A percentile compares a stretch with the other conserved stretches of the same genome.
Conservation (phyloP, 2,329 filamentous ascomycete species). For the Kalmusia sp. region DNA sequence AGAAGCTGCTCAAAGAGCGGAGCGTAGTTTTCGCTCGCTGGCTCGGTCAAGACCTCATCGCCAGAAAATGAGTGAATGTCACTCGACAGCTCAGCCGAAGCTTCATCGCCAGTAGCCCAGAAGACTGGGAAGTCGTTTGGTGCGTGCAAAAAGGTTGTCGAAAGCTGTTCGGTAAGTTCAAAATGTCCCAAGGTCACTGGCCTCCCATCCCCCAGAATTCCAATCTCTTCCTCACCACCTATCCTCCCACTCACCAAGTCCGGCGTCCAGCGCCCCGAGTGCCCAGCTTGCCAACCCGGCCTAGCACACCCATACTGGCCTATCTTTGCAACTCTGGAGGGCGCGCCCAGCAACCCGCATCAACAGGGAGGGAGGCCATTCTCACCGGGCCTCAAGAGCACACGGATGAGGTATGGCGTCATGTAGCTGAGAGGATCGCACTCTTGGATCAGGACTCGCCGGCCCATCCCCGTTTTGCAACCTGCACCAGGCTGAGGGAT, state of each 20-base stretch:
- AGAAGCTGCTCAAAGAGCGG: constrained; percentile 4
- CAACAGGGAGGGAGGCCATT: constrained; percentile 3
- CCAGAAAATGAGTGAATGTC: not conserved
- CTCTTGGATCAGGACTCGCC: constrained; percentile 3
- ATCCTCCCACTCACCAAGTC: not conserved
- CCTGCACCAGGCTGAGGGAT: not conserved
- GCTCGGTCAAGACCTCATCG: constrained; percentile 2
- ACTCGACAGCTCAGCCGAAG: too few species aligned
- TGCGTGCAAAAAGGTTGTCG: not conserved
- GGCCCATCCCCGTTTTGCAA: not conserved
- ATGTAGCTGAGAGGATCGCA: not conserved
- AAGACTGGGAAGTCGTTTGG: not conserved
- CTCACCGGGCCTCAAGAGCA: not conserved
- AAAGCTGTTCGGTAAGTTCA: not conserved
- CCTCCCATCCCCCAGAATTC: constrained; percentile 4
- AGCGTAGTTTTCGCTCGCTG: not conserved
- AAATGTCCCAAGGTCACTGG: not conserved
- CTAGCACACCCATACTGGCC: constrained; percentile 9
- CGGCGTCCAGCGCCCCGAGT: constrained; percentile 8
- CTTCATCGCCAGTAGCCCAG: not conserved
- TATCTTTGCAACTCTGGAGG: constrained; percentile 5
- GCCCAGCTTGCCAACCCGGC: constrained; percentile 11
- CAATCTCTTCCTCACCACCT: constrained; percentile 1
- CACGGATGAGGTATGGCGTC: not conserved
- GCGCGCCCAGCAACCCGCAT: constrained; percentile 5